Percentiles rank a stretch among this genome's conserved stretches.
phyloP scores from a whole-genome alignment of 805 yeast genomes.

The Scheffersomyces ergatensis region DNA sequence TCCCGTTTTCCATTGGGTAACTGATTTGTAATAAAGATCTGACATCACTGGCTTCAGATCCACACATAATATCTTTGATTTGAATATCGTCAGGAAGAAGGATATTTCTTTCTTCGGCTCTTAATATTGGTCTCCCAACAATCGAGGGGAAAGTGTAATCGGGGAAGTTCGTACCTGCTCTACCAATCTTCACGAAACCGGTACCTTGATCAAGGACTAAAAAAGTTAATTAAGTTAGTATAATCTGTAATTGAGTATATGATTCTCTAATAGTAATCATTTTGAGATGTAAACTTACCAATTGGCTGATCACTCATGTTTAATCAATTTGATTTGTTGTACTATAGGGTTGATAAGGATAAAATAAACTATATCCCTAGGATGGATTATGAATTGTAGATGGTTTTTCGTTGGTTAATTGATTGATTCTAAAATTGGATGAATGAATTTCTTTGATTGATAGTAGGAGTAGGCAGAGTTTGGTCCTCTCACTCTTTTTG shows the following conservation, averaged over 20 bases:
- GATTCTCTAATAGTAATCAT: too few species aligned
- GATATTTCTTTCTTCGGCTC: constrained; percentile 87
- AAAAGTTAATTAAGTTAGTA: constrained; percentile 1
- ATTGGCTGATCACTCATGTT: constrained; percentile 27
- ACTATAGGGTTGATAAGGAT: too few species aligned
- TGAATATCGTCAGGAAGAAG: constrained; percentile 58
- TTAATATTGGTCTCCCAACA: constrained; percentile 93
- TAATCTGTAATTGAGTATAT: too few species aligned
- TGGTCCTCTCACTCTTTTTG: too few species aligned
- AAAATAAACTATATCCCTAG: too few species aligned
- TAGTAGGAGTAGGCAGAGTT: too few species aligned
- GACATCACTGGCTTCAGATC: constrained; percentile 89
- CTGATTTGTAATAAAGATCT: constrained; percentile 87
- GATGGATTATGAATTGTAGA: too few species aligned
- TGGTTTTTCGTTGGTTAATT: too few species aligned
- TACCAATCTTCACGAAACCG: constrained; percentile 95
- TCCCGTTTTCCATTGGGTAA: constrained; percentile 99
- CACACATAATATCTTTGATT: constrained; percentile 96
- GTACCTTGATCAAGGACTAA: constrained; percentile 97
- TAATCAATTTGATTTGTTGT: constrained; percentile 11
- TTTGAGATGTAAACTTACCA: constrained; percentile 19
- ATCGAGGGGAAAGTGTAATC: constrained; percentile 96
- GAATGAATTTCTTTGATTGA: background rate
- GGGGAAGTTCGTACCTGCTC: constrained; percentile 96
- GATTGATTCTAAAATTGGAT: background rate